Conservation (phyloP, 768 basidiomycete species). For the Boletus fagicola region DNA sequence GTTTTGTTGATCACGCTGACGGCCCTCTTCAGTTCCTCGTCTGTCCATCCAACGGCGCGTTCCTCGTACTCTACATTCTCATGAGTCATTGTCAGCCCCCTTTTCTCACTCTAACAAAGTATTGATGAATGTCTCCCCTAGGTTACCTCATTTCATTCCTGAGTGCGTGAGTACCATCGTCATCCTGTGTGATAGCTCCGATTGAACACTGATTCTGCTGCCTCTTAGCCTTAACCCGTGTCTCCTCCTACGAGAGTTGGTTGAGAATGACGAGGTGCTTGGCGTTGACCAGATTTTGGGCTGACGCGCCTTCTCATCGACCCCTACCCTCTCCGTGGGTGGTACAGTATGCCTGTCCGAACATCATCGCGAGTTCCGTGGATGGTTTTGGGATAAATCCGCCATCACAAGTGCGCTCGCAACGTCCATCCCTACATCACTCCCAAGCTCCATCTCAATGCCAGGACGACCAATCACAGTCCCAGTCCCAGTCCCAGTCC, state of each 20-base stretch:
- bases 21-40: constrained; percentile 27
- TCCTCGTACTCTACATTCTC: constrained; percentile 38
- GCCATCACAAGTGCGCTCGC: constrained; percentile 6
- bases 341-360: constrained; percentile 26
- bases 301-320: background rate
- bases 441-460: background rate
- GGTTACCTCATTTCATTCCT: constrained; percentile 40
- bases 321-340: no score
- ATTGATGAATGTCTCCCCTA: constrained; percentile 1
- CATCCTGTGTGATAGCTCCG: no score
- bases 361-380: constrained; percentile 22
- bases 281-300: background rate
- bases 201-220: background rate
- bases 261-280: constrained; percentile 27
- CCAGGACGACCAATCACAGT: background rate
- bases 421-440: constrained; percentile 10
- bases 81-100: constrained; percentile 36
- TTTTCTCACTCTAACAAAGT: background rate
- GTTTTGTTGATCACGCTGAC: constrained; percentile 1
- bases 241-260: constrained; percentile 26
- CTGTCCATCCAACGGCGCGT: constrained; percentile 37
- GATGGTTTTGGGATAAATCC: constrained; percentile 19
- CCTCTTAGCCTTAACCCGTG: constrained; percentile 29
- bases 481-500: no score
- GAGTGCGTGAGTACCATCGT: constrained; percentile 31